Base-by-base conservation (phyloP, 2,329 filamentous ascomycete genomes). In the Myriangium duriaei region DNA sequence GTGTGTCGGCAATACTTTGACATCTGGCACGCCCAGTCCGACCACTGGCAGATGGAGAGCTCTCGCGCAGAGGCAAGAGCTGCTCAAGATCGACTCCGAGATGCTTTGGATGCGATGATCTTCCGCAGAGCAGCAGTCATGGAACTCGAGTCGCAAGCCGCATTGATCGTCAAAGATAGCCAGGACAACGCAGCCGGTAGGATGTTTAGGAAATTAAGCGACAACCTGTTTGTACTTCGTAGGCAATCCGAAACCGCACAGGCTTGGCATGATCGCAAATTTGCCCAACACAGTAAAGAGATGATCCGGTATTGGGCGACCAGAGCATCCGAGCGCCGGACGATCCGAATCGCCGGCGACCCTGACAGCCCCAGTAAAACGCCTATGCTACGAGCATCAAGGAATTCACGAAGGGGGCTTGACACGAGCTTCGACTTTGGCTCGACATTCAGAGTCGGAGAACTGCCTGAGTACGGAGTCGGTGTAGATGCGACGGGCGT, bases 271-370 rank as follows among this genome's bases (percentile, higher is more conserved):
- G 61, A 67, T 12, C 59, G 72, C 12, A 72, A 69, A 43, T 60
- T 68, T 26, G 62, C 69, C 39, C 69, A 69, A 44, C 73, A 76
- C 50, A 56, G 66, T 17, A 62, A 68, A 40, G 64, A 64, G 18
- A 70, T 76, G 59, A 54, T 77, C 34, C 60, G 67, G 15, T 64
- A 68, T 42, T 78, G 73, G 72, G 50, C 59, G 10, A 63, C 67
- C 11, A 64, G 63, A 37, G 59, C 66, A 44, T 39, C 51, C 1
- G 52, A 57, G 17, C 41, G 45, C 6, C 45, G 47, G 13, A 34
- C 41, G 1, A 40, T 42, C 5, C 46, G 41, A n/a, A 40, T 34
- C 3, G 37, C 32, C 3, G 17, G 24, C 5, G 53, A 43, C 32
- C 38, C 39, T 4, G 39, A 44, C 12, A 42, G 40, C 17, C 40